These are phyloP conservation scores for Zygoascus bituminiphila DNA, from an alignment of 805 yeast species.

Conservation along the genomic window DNA sequence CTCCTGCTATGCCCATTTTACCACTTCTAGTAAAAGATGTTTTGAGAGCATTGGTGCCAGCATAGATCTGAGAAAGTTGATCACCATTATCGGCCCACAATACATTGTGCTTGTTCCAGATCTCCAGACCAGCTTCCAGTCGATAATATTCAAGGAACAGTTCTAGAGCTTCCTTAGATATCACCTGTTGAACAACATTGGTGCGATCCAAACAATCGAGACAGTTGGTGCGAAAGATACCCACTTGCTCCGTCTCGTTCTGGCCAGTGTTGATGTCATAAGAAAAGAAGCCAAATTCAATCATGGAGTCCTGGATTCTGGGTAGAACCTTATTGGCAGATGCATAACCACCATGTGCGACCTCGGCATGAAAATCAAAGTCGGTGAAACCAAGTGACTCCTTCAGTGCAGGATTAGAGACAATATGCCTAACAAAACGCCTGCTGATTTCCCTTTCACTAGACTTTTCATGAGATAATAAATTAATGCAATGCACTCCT, in stretches of 20 bases:
- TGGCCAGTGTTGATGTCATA: conserved; percentile 51
- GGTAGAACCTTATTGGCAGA: conserved; percentile 68
- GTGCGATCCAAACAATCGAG: conserved; percentile 93
- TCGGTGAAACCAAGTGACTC: conserved; percentile 51
- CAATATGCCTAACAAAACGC: conserved; percentile 55
- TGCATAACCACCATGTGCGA: conserved; percentile 82
- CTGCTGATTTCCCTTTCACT: conserved; percentile 67
- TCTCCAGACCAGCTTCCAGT: conserved; percentile 40
- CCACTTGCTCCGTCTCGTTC: conserved; percentile 68
- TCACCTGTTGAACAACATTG: conserved; percentile 68
- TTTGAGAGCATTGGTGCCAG: conserved; percentile 95
- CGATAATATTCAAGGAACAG: conserved; percentile 36
- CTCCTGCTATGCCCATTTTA: conserved; percentile 94
- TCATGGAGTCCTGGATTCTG: conserved; percentile 53
- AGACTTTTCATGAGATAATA: conserved; percentile 63
- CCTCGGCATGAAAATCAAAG: conserved; percentile 91
- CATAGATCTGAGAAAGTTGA: conserved; percentile 87
- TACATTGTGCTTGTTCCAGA: conserved; percentile 67
- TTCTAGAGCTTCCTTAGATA: conserved; percentile 62
- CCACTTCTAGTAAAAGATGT: conserved; percentile 92
- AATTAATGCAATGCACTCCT: conserved; percentile 78
- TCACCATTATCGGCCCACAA: conserved; percentile 99
- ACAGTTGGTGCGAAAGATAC: conserved; percentile 89
- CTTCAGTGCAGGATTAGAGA: conserved; percentile 28
- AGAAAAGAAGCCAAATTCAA: conserved; percentile 75